These are phyloP conservation scores for Magnolia officinalis DNA, from an alignment of 164 flowering plant genomes.

Conservation along the genomic window DNA sequence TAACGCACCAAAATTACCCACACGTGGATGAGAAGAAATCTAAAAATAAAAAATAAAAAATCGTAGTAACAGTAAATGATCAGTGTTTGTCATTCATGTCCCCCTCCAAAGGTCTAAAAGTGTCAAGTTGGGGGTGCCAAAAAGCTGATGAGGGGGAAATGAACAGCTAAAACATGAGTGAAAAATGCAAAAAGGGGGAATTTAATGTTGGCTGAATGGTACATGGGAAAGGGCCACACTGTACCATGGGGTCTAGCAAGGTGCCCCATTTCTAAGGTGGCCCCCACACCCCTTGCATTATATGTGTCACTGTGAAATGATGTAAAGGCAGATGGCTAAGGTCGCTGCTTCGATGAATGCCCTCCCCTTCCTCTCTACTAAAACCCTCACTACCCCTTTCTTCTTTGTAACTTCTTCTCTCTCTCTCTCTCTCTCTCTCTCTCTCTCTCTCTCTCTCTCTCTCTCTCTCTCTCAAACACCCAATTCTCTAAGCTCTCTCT, in stretches of 20 bases:
- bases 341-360: neutral
- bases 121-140: neutral
- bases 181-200: neutral
- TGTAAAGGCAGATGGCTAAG: conserved; percentile 6
- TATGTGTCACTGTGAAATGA: conserved; percentile 12
- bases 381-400: conserved; percentile 1
- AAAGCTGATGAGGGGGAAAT: neutral
- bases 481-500: neutral
- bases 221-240: neutral
- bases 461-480: neutral
- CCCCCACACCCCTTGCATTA: neutral
- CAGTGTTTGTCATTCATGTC: conserved; percentile 1
- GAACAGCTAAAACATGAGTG: neutral
- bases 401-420: too few species aligned
- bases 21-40: too few species aligned
- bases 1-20: too few species aligned
- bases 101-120: neutral
- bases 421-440: neutral
- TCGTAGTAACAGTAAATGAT: neutral
- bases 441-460: too few species aligned
- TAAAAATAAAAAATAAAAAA: neutral
- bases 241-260: neutral
- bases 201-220: conserved; percentile 3
- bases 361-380: neutral
- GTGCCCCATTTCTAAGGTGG: neutral